These are phyloP conservation scores for Pseudotsuga menziesii DNA, from an alignment of 75 land plant genomes.

Conservation along the genomic window DNA sequence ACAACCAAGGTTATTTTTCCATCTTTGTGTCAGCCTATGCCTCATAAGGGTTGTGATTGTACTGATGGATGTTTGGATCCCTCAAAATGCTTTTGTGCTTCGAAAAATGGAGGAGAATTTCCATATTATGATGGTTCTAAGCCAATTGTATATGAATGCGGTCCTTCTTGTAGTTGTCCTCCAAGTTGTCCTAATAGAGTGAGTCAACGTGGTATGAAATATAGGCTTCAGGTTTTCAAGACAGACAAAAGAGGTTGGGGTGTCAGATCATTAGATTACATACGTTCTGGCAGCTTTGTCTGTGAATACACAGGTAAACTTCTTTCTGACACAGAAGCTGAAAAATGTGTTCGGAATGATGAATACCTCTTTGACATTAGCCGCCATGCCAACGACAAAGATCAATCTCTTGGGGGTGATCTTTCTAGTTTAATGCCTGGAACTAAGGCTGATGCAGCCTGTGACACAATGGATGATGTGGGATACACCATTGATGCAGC, in stretches of 20 bases:
- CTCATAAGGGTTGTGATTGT: conserved; percentile 19
- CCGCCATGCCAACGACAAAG: conserved; percentile 25
- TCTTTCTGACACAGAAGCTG: conserved; percentile 22
- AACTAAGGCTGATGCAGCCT: neutral
- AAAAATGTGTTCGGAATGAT: conserved; percentile 6
- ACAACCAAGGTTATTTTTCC: conserved; percentile 9
- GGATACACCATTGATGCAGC: conserved; percentile 56
- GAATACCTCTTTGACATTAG: conserved; percentile 42
- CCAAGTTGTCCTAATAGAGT: conserved; percentile 9
- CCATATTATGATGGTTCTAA: conserved; percentile 18
- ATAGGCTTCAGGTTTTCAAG: too few species aligned
- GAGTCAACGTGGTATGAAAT: too few species aligned
- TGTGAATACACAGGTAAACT: conserved; percentile 22
- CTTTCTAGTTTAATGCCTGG: conserved; percentile 21
- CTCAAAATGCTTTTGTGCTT: conserved; percentile 10
- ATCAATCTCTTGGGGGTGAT: conserved; percentile 32
- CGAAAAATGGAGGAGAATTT: conserved; percentile 16
- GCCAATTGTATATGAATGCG: conserved; percentile 21
- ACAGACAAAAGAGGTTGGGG: conserved; percentile 27
- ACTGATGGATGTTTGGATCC: conserved; percentile 9
- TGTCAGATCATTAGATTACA: conserved; percentile 16
- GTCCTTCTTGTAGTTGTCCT: conserved; percentile 12
- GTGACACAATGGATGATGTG: conserved; percentile 29
- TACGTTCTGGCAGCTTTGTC: conserved; percentile 12
- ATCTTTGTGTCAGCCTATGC: conserved; percentile 3